These are phyloP conservation scores for Metschnikowia kunwiensis DNA, from an alignment of 805 yeast species.

Conservation along the genomic window DNA sequence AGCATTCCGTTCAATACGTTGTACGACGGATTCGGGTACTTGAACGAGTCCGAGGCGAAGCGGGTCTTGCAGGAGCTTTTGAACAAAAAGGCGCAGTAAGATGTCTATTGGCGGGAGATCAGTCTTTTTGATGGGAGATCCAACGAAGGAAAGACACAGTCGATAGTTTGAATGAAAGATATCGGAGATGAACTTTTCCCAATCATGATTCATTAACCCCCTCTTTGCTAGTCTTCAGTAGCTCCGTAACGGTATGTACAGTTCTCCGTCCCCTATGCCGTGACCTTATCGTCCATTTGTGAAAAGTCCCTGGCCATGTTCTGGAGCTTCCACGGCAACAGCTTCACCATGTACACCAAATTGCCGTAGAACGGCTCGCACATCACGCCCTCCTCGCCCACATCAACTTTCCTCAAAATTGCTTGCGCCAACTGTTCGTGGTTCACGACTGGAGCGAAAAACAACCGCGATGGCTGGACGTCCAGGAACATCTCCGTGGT, in stretches of 20 bases:
- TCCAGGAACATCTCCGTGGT: conserved; percentile 48
- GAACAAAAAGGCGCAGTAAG: conserved; percentile 18
- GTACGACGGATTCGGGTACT: conserved; percentile 47
- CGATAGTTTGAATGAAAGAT: too few relatives aligned
- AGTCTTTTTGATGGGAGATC: too few relatives aligned
- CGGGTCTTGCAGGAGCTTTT: conserved; percentile 22
- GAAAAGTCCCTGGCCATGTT: conserved; percentile 33
- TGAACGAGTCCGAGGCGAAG: conserved; percentile 35
- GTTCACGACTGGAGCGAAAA: conserved; percentile 49
- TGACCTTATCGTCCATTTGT: conserved; percentile 37
- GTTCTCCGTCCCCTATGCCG: neutral
- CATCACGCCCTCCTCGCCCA: conserved; percentile 42
- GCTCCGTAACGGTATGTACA: neutral
- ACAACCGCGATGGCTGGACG: conserved; percentile 37
- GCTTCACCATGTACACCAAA: conserved; percentile 40
- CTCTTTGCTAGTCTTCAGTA: too few relatives aligned
- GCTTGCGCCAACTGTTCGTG: conserved; percentile 34
- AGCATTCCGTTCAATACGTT: conserved; percentile 37
- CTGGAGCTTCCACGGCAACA: conserved; percentile 41
- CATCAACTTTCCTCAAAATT: conserved; percentile 30
- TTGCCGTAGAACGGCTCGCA: conserved; percentile 48
- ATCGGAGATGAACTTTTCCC: too few relatives aligned
- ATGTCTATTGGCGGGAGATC: too few relatives aligned
- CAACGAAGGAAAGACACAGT: too few relatives aligned
- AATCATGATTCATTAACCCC: too few relatives aligned